A percentile compares a stretch with the other conserved stretches of the same genome.
Evolutionary conservation across 2,329 filamentous ascomycete genomes (phyloP).

Genomic region (Microdochium paspali): DNA sequence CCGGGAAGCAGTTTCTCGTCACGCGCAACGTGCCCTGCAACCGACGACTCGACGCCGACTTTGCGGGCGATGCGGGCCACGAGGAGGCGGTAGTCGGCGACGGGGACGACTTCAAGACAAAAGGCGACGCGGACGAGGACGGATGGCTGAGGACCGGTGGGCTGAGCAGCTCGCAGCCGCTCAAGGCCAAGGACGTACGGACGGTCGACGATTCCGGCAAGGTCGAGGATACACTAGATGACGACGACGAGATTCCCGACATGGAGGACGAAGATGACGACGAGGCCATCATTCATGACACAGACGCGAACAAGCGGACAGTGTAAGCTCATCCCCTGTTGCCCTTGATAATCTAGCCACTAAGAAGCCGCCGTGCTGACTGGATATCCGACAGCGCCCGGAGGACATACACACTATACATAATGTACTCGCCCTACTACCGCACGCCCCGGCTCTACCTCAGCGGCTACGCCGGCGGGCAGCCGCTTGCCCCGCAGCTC

Average conservation of each 20-base stretch:
- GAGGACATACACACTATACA: conserved; percentile 96
- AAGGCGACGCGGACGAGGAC: conserved; percentile 55
- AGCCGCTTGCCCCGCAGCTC: conserved; percentile 69
- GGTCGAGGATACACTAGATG: conserved; percentile 63
- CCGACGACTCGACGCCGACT: conserved; percentile 83
- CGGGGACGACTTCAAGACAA: conserved; percentile 52
- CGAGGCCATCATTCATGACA: conserved; percentile 87
- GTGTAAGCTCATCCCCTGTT: conserved; percentile 29
- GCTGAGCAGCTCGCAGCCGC: conserved; percentile 63
- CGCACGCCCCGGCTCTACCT: conserved; percentile 92
- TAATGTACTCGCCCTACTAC: conserved; percentile 96
- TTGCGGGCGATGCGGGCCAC: conserved; percentile 76
- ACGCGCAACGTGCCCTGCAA: conserved; percentile 93
- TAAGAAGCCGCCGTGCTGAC: conserved; percentile 6
- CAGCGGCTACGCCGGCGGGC: conserved; percentile 77
- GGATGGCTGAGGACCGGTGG: conserved; percentile 89
- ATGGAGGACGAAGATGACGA: conserved; percentile 97
- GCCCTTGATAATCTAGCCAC: too few species aligned
- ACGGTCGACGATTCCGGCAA: conserved; percentile 87
- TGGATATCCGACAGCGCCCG: conserved; percentile 47
- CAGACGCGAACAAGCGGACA: conserved; percentile 35
- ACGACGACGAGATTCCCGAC: conserved; percentile 82
- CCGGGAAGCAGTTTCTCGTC: conserved; percentile 89
- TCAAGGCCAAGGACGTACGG: conserved; percentile 70
- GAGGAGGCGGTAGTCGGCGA: conserved; percentile 82